Base-by-base conservation (phyloP, 805 yeast genomes). In the Metschnikowia chrysomelidarum region DNA sequence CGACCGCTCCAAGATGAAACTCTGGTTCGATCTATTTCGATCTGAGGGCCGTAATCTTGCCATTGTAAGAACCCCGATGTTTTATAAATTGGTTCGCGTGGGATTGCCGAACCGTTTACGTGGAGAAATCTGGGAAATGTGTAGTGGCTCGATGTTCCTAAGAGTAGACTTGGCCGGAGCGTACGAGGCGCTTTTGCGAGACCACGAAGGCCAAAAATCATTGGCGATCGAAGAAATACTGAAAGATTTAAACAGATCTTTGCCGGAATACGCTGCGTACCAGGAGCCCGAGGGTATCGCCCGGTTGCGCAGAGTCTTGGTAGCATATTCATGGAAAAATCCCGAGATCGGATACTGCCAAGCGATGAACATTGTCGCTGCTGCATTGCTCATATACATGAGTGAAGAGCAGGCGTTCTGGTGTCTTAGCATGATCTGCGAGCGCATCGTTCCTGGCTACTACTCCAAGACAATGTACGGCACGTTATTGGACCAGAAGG, bases 381-480 rank as follows among this genome's bases (percentile, higher is more conserved):
- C 95, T 2, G 89, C 87, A 0, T 58, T 85, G 34, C 62, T 85
- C 32, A 83, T 83, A 24, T 84, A 79, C 57, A 88, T 87, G 83
- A 83, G 94, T 7, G 99, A 93, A 59, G 98, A 91, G 47, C 98
- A 93, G 60, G 98, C 96, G 0, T 93, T 87, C 54, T 93, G 98
- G 98, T 78, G 91, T 39, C 69, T 93, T 38, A 76, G 80, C 36
- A 75, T 77, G 12, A 60, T 93, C 3, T 88, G 97, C 63, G 95
- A 88, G 41, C 74, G 78, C 24, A 75, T 85, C 41, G 84, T 88
- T 3, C 98, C 98, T 0, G 98, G 98, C 0, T 93, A 93, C 59
- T 93, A 93, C 54, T 89, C 98, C 3, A 87, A 80, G 51, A 91
- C 97, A 0, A 93, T 93, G 98, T 91, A 91, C 53, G 99, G 99